phyloP scores from a whole-genome alignment of 805 yeast species.

The Candida tallmaniae region DNA sequence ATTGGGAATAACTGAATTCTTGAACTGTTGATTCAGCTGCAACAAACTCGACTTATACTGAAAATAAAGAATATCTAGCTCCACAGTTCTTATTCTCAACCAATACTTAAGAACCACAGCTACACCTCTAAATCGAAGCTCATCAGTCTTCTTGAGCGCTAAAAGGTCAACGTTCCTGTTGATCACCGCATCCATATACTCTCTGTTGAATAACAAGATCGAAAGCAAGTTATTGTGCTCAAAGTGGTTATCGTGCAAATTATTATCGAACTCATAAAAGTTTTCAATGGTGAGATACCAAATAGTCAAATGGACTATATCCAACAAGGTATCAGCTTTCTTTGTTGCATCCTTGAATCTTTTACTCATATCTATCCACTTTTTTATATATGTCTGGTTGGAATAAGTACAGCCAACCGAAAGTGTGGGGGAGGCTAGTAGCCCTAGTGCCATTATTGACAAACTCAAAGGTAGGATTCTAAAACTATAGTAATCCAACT shows the following conservation, averaged over 20 bases:
- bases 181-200: conserved; percentile 10
- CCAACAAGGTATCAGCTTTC: conserved; percentile 18
- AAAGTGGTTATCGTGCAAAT: conserved; percentile 20
- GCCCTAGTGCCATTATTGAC: conserved; percentile 18
- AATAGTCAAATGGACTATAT: conserved; percentile 19
- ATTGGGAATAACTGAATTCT: conserved; percentile 23
- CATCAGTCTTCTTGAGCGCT: conserved; percentile 1
- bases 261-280: conserved; percentile 16
- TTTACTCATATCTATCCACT: conserved; percentile 16
- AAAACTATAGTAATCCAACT: conserved; percentile 10
- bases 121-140: conserved; percentile 11
- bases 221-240: conserved; percentile 24
- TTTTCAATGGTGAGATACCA: conserved; percentile 23
- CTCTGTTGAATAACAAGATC: conserved; percentile 9
- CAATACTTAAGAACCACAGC: conserved; percentile 18
- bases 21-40: conserved; percentile 18
- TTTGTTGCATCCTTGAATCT: conserved; percentile 13
- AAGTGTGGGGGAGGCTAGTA: conserved; percentile 8
- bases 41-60: conserved; percentile 24
- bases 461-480: conserved; percentile 16
- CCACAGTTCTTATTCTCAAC: conserved; percentile 26
- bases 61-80: conserved; percentile 22
- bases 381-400: conserved; percentile 13
- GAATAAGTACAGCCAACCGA: conserved; percentile 1
- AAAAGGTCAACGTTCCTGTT: conserved; percentile 1